Conservation (phyloP, 1,284 basidiomycete genomes). For the Cyathus olla region DNA sequence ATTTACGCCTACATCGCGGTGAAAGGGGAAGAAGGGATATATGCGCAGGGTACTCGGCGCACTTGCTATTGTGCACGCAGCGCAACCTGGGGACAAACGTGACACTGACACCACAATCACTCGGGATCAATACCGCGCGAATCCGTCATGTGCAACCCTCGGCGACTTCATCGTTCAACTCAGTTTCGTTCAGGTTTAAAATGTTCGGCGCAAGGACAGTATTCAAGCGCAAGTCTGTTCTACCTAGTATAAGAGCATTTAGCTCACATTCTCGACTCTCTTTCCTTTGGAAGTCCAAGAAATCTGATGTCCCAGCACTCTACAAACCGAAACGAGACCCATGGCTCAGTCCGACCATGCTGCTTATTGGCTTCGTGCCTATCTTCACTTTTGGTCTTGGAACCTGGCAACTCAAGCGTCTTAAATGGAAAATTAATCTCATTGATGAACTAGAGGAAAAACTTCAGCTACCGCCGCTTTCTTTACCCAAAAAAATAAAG, state of each 20-base stretch:
- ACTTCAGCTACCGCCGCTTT: conserved; percentile 83
- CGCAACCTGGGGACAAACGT: no score
- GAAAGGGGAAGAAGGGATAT: neutral
- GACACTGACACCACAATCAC: no score
- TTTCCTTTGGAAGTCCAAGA: conserved; percentile 14
- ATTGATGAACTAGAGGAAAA: conserved; percentile 97
- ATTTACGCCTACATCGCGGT: neutral
- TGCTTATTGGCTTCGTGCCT: conserved; percentile 89
- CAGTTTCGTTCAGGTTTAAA: no score
- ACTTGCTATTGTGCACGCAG: no score
- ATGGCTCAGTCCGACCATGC: conserved; percentile 78
- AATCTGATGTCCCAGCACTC: conserved; percentile 48
- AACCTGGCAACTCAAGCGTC: conserved; percentile 91
- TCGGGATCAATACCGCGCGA: no score
- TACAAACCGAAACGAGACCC: conserved; percentile 70
- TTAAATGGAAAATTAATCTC: conserved; percentile 95
- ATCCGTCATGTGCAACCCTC: no score
- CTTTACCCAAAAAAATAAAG: conserved; percentile 91
- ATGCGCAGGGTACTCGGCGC: no score
- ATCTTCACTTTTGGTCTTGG: conserved; percentile 94
- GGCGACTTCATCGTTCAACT: no score
- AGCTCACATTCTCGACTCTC: conserved; percentile 11
- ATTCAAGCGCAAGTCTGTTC: neutral
- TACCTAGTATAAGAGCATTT: neutral
- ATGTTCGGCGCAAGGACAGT: no score